Conservation (phyloP, 176 grass and related monocot genomes). For the Aegilops umbellulata region DNA sequence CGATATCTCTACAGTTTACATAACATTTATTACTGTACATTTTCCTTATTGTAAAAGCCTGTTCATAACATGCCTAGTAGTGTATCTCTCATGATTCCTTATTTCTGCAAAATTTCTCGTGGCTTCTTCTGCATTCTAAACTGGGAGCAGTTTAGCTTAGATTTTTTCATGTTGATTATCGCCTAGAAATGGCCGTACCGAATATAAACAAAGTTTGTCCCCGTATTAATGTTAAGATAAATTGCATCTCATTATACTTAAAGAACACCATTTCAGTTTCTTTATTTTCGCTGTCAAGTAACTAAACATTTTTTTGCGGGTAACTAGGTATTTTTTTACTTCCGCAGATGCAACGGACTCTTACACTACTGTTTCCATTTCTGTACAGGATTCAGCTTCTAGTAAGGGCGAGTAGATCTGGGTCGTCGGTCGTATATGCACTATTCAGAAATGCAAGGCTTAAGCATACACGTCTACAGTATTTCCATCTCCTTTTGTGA, state of each 20-base stretch:
- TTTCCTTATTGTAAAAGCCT: neutral
- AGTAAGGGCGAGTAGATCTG: neutral
- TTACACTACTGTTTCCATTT: neutral
- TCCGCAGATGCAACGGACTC: neutral
- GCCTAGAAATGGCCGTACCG: neutral
- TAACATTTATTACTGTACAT: neutral
- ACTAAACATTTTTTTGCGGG: neutral
- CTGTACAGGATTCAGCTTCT: neutral
- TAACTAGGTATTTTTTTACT: neutral
- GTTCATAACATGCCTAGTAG: neutral
- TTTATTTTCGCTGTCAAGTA: neutral
- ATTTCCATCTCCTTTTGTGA: neutral
- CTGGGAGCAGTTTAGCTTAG: neutral
- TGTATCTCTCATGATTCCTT: neutral
- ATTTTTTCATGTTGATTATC: neutral
- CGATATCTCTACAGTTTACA: neutral
- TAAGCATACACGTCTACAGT: neutral
- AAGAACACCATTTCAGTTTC: neutral
- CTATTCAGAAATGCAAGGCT: neutral
- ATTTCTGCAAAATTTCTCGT: neutral
- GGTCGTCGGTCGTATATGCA: neutral
- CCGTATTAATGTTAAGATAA: neutral
- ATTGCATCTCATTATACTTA: neutral
- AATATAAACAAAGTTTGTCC: neutral
- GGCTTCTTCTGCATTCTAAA: neutral